A percentile compares a stretch with the other conserved stretches of the same genome.
phyloP scores from a whole-genome alignment of 345 rosid genomes.

The Eucalyptus pumila region DNA sequence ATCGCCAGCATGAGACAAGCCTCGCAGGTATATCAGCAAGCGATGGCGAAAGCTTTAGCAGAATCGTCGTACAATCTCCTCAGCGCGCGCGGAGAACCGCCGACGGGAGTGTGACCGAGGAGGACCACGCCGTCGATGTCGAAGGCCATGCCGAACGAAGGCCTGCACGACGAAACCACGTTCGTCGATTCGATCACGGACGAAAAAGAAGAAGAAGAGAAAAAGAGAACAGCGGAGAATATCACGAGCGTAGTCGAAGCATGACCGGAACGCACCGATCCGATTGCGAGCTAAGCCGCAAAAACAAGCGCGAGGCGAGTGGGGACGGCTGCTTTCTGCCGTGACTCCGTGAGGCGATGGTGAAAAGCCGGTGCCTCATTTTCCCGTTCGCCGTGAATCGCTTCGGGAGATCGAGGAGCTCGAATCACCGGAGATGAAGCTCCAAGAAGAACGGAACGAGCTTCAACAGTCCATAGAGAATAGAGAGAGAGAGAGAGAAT shows the following conservation, averaged over 20 bases:
- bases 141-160: constrained; percentile 68
- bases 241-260: neutral
- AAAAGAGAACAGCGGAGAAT: neutral
- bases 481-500: neutral
- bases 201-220: neutral
- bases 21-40: no score
- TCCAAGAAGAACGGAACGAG: neutral
- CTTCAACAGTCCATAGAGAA: neutral
- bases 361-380: neutral
- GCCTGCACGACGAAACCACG: constrained; percentile 4
- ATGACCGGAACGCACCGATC: constrained; percentile 1
- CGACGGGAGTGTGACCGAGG: constrained; percentile 58
- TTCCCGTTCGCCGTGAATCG: neutral
- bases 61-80: neutral
- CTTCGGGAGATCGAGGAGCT: neutral
- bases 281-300: neutral
- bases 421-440: neutral
- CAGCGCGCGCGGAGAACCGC: constrained; percentile 59
- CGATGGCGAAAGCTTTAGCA: no score
- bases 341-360: neutral
- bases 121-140: constrained; percentile 76
- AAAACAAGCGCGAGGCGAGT: constrained; percentile 18
- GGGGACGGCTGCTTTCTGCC: neutral
- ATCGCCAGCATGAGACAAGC: no score
- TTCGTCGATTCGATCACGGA: neutral